phyloP scores from a whole-genome alignment of 257 asterid species.

The Lycium ferocissimum region DNA sequence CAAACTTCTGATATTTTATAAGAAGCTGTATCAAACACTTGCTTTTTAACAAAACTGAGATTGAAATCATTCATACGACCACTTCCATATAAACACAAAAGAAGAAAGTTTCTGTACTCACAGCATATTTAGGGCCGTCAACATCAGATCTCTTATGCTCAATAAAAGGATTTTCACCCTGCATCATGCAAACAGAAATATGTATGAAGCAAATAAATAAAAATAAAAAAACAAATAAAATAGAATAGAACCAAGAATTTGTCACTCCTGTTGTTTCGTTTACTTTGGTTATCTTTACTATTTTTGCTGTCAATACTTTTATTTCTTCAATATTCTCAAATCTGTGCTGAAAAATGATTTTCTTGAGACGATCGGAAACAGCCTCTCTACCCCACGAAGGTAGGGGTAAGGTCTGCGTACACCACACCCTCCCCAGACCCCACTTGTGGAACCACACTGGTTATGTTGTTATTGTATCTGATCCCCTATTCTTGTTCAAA shows the following conservation, averaged over 20 bases:
- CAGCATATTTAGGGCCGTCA: constrained; percentile 82
- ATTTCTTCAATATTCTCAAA: no score
- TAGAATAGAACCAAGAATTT: constrained; percentile 27
- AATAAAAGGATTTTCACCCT: constrained; percentile 52
- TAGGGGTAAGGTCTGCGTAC: no score
- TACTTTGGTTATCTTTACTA: no score
- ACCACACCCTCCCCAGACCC: no score
- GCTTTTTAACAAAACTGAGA: background rate
- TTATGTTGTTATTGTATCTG: background rate
- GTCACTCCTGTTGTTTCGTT: no score
- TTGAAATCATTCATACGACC: background rate
- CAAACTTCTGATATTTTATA: background rate
- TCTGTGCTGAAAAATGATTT: no score
- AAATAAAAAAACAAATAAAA: background rate
- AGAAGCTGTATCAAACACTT: constrained; percentile 9
- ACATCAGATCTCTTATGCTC: constrained; percentile 53
- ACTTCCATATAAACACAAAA: background rate
- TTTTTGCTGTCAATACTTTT: no score
- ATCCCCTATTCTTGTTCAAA: background rate
- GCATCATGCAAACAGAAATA: constrained; percentile 40
- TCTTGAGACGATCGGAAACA: no score
- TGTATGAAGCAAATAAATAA: background rate
- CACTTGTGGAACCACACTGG: no score
- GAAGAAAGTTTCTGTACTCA: constrained; percentile 51
- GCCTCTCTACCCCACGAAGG: no score